A percentile compares a stretch with the other conserved stretches of the same genome.
Conservation (phyloP, 306 rosid genomes). For the Glycine tomentella region DNA sequence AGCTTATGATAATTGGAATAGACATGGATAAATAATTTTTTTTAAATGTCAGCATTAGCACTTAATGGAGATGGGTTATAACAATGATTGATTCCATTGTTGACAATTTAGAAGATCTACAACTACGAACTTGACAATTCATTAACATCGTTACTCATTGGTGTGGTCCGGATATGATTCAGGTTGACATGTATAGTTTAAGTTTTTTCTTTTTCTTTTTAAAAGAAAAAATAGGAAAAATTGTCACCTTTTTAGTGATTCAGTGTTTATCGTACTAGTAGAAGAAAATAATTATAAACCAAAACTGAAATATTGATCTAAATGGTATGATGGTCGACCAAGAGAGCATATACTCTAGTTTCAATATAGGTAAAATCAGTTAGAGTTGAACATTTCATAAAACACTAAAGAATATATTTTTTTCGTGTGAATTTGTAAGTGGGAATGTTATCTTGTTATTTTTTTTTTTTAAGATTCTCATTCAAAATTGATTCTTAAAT, state of each 20-base stretch:
- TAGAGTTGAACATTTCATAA: not conserved
- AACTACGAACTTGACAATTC: slow-evolving; percentile 21
- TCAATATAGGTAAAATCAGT: not conserved
- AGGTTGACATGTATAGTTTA: not conserved
- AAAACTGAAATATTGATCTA: not conserved
- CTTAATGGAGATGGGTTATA: not conserved
- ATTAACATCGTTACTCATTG: not conserved
- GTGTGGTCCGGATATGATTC: slow-evolving; percentile 10
- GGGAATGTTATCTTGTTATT: not conserved
- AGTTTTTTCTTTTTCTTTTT: not conserved
- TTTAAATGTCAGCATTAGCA: not conserved
- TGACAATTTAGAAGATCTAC: slow-evolving; percentile 43
- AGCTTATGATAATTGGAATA: slow-evolving; percentile 21
- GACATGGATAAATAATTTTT: not conserved
- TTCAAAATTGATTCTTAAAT: not conserved
- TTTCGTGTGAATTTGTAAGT: slow-evolving; percentile 5
- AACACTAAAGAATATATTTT: not conserved
- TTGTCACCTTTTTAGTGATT: not conserved
- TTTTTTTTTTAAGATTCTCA: too few species aligned
- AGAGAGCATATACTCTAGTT: not conserved
- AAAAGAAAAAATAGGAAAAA: not conserved
- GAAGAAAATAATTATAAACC: not conserved
- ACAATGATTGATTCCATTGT: slow-evolving; percentile 14
- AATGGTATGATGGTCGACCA: not conserved
- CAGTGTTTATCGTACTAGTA: not conserved